These are phyloP conservation scores for Euryodendron excelsum DNA, from an alignment of 148 eudicot genomes.

Conservation along the genomic window DNA sequence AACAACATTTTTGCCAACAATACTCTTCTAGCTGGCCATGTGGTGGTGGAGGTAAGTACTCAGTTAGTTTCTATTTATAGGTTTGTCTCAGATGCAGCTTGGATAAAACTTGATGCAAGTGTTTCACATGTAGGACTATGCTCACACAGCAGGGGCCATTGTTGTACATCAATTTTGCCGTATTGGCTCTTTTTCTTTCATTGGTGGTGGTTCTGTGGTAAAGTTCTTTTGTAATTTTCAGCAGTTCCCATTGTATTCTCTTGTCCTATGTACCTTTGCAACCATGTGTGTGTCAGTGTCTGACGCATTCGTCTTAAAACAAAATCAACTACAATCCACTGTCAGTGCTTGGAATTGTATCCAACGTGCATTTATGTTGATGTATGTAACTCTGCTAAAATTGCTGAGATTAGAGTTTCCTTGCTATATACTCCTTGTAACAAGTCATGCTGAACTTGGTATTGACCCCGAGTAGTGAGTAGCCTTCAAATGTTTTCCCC, in stretches of 20 bases:
- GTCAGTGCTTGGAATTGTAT: background rate
- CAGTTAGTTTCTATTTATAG: background rate
- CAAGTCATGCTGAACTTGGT: background rate
- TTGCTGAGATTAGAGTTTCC: constrained; percentile 4
- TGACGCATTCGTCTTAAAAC: background rate
- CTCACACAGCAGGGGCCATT: constrained; percentile 84
- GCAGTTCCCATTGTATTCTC: background rate
- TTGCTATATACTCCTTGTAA: background rate
- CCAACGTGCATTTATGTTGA: background rate
- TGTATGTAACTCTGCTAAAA: background rate
- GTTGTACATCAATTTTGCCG: constrained; percentile 88
- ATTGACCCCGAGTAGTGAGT: background rate
- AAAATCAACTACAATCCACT: background rate
- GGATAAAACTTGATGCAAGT: constrained; percentile 6
- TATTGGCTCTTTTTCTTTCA: constrained; percentile 81
- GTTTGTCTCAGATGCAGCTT: background rate
- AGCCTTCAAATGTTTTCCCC: background rate
- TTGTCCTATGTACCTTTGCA: background rate
- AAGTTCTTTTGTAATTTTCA: background rate
- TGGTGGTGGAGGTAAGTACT: constrained; percentile 68
- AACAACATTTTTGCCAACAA: constrained; percentile 83
- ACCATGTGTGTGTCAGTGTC: background rate
- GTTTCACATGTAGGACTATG: constrained; percentile 53
- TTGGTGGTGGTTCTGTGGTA: constrained; percentile 99
- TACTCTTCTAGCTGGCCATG: constrained; percentile 89